Base-by-base conservation (phyloP, 805 yeast species). In the Saccharomyces jurei region DNA sequence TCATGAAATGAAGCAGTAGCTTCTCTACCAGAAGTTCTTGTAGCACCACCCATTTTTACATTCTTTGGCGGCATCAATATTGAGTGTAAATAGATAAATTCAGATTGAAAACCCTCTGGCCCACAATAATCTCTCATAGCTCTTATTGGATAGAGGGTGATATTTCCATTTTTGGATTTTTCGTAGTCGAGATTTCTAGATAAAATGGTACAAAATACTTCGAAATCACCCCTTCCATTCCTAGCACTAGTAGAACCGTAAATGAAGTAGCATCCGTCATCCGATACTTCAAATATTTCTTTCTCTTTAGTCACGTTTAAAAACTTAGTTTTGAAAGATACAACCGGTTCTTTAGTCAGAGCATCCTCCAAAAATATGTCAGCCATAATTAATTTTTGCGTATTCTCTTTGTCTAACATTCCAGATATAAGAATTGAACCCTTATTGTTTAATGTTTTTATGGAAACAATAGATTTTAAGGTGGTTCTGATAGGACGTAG, bases 221-320 rank as follows among this genome's bases (percentile, higher is more conserved):
- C 67, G 50, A 64, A 60, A 29, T 58, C 63, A 14, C 61, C 62
- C 11, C 46, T 49, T 10, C 56, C 56, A 28, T 46, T 50, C 14
- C 52, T 50, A 17, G 46, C 49, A 8, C 46, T 44, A 2, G 49
- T 26, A 4, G 59, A 57, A 8, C 71, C 71, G 54, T 67, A 67
- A 14, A 61, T 41, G 3, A 67, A 27, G 46, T 52, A 61, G 2
- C 58, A 52, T 1, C 63, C 66, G 54, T 65, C 60, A 3, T 50
- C 14, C 1, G 64, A 53, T 1, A 60, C 50, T 4, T 54, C 44
- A 26, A 63, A 57, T 2, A 62, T 25, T 51, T 66, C 69, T 2
- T 52, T 57, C 1, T 56, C 60, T 25, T 49, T 58, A 2, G 65
- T 56, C n/a, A 64, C 17, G 50, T 62, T 63, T 3, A 22, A 41